Evolutionary conservation across 2,329 filamentous ascomycete species (phyloP).

Genomic region (Cephalotrichum gorgonifer): DNA sequence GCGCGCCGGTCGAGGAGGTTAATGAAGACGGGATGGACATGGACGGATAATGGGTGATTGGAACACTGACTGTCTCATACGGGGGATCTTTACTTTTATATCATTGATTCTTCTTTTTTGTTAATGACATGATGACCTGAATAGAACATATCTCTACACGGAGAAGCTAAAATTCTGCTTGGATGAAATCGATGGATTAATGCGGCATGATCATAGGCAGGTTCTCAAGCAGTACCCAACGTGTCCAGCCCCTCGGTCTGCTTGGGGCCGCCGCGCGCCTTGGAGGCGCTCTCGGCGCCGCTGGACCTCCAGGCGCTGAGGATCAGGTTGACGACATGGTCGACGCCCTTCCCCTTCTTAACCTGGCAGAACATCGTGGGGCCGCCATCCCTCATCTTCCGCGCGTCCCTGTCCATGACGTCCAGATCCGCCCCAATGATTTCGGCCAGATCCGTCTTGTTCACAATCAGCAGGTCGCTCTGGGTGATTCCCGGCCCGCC

Average conservation of each 20-base stretch:
- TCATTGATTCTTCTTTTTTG: background rate
- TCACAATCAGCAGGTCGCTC: slow-evolving; percentile 85
- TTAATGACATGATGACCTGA: slow-evolving; percentile 6
- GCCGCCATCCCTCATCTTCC: slow-evolving; percentile 90
- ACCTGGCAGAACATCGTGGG: slow-evolving; percentile 95
- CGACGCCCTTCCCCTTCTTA: slow-evolving; percentile 79
- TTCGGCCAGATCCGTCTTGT: slow-evolving; percentile 93
- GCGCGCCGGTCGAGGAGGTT: slow-evolving; percentile 14
- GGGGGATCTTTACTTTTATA: background rate
- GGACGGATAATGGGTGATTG: background rate
- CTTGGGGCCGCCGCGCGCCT: slow-evolving; percentile 43
- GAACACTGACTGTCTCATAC: background rate
- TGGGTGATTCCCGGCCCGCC: slow-evolving; percentile 96
- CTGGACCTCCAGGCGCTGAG: slow-evolving; percentile 87
- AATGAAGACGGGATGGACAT: slow-evolving; percentile 4
- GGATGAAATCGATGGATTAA: too few relatives aligned
- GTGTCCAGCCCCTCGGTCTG: slow-evolving; percentile 29
- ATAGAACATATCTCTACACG: slow-evolving; percentile 4
- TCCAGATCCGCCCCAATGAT: slow-evolving; percentile 79
- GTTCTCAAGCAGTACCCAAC: background rate
- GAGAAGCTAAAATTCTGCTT: background rate
- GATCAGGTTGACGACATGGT: slow-evolving; percentile 81
- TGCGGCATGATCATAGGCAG: too few relatives aligned
- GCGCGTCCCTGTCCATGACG: slow-evolving; percentile 91
- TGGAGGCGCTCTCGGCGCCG: slow-evolving; percentile 58